Base-by-base conservation (phyloP, 2,329 filamentous ascomycete genomes). In the Aspergillus sp. region DNA sequence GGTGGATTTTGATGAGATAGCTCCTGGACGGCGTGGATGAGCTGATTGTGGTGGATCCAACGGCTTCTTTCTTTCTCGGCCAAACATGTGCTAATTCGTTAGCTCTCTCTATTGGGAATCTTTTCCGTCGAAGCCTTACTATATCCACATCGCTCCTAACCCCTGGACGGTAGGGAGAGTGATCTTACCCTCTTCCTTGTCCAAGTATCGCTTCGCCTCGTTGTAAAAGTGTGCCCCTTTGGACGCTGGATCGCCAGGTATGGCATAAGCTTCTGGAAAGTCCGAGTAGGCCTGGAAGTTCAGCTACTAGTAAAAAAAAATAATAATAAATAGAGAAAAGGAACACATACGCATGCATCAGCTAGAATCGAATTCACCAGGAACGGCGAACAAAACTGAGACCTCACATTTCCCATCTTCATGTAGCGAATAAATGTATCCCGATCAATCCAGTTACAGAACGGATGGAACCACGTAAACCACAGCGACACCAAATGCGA, bases 341-440 rank as follows among this genome's bases (percentile, higher is more conserved):
- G n/a, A 13, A 19, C 7, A 57, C 60, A 41, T 53, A 63, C 60
- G 44, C 54, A 62, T n/a, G 57, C 60, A 26, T 58, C 50, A 7
- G 62, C 54, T 6, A 65, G 46, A 6, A 68, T 61, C 1, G 54
- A 54, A 42, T 66, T 65, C 4, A 68, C 63, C 19, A 67, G 42
- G 7, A 67, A 59, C 5, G 64, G 59, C 7, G 64, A 67, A 40
- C 64, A 67, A 40, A 56, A 65, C 6, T 47, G 45, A 1, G 56
- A 52, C 5, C 49, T 49, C 8, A 56, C 12, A 12, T 60, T 46
- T 5, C 57, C 57, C 11, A 57, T 49, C 44, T 48, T 50, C 65
- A 69, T 68, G 33, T 61, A 63, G 27, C 53, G 48, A 7, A 69
- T 42, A 39, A 69, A 67, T 12, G 61, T 33, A 36, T 60, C 60